Base-by-base conservation (phyloP, 352 stramenopile genomes). In the Halophytophthora polymorphica region DNA sequence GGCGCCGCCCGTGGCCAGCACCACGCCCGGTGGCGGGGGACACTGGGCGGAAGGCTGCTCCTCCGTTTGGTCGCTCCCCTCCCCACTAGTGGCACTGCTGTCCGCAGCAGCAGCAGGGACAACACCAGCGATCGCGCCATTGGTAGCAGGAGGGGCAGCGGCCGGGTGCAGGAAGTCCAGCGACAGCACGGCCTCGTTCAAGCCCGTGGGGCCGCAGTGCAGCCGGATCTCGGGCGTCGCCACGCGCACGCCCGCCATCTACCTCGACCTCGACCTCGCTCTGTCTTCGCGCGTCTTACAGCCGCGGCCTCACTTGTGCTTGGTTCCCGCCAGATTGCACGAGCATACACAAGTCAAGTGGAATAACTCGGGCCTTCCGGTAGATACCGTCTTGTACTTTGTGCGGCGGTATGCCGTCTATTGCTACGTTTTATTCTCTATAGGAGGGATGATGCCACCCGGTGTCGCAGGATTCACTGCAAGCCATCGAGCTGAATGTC, bases 161-260 rank as follows among this genome's bases (percentile, higher is more conserved):
- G 41, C 23, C 1, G 19, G 42, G 7, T 76, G 72, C 38, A 92
- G 56, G 43, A 91, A 93, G 49, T 95, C 83, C 46, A 93, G 69
- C 19, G 82, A 91, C 43, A 95, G 64, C 48, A 93, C 77, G 23
- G 85, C 81, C 60, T 95, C 85, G 58, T 95, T 95, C n/a, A 95
- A 71, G 7, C 84, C 85, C 29, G 85, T 95, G 0, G 85, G 85
- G 0, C 85, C 85, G 66, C 77, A 91, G 63, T 95, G 85, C 67
- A 86, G 88, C 19, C 83, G 85, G 58, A 93, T 93, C 69, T 93
- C 80, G 33, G 85, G 85, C 41, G 85, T 95, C 34, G 75, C 53
- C 19, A 89, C 81, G 10, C 66, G 69, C 66, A 93, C 63, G 6
- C 57, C 64, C 25, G 52, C 18, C 37, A 39, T 33, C 33, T n/a